These are phyloP conservation scores for Spencermartinsiella ligniputridi DNA, from an alignment of 1,139 yeast genomes.

Conservation along the genomic window DNA sequence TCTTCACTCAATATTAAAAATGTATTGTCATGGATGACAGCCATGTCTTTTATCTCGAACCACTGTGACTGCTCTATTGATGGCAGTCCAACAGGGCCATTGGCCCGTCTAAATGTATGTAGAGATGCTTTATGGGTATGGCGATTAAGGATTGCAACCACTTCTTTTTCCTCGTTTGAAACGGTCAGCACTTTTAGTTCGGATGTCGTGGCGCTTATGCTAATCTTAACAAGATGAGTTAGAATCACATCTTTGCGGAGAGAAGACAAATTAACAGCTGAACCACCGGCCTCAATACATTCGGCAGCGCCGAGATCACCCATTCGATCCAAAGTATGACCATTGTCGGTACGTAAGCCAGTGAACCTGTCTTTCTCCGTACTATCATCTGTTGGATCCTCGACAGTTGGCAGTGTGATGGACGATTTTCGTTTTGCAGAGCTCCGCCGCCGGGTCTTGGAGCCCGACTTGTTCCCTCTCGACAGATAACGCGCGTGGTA, in stretches of 20 bases:
- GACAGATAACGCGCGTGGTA: conserved; percentile 26
- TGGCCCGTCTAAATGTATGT: conserved; percentile 22
- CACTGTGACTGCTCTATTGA: conserved; percentile 16
- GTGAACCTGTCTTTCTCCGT: conserved; percentile 20
- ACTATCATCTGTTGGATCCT: conserved; percentile 13
- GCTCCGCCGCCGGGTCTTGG: conserved; percentile 17
- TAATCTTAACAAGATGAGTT: conserved; percentile 38
- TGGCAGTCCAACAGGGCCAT: conserved; percentile 25
- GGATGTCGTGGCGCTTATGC: conserved; percentile 29
- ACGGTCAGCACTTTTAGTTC: conserved; percentile 43
- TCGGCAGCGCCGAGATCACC: conserved; percentile 17
- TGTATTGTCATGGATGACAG: conserved; percentile 7
- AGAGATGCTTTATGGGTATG: conserved; percentile 1
- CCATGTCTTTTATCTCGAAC: conserved; percentile 22
- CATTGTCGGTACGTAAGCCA: conserved; percentile 18
- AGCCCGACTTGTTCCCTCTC: conserved; percentile 12
- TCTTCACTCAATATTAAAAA: neutral
- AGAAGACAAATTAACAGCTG: conserved; percentile 19
- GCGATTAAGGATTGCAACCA: neutral
- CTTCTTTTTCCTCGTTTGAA: conserved; percentile 37
- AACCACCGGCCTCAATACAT: conserved; percentile 8
- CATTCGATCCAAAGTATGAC: conserved; percentile 21
- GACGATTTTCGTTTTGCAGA: conserved; percentile 20
- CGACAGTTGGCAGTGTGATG: conserved; percentile 9
- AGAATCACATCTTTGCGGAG: conserved; percentile 63